A percentile compares a stretch with the other conserved stretches of the same genome.
Evolutionary conservation across 306 rosid genomes (phyloP).

Genomic region (Malus domestica): DNA sequence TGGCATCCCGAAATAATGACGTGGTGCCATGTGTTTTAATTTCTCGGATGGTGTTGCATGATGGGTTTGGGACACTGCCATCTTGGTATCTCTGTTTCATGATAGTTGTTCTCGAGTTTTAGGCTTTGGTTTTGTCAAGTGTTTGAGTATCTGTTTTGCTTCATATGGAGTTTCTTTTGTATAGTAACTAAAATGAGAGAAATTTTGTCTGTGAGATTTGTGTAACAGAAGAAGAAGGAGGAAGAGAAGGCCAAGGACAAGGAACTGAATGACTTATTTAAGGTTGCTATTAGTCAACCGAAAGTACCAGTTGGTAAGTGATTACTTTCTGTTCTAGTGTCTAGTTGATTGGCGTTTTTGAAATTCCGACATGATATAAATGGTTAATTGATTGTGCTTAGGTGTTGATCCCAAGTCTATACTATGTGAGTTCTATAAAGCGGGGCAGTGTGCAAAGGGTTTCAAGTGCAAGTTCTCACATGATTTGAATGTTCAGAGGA

Average conservation of each 20-base stretch:
- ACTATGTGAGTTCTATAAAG: conserved; percentile 68
- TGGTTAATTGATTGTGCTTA: conserved; percentile 13
- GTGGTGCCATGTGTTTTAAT: too few species aligned
- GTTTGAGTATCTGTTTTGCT: neutral
- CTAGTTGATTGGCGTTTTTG: neutral
- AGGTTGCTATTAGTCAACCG: conserved; percentile 86
- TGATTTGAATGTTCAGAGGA: conserved; percentile 81
- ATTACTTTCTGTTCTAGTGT: neutral
- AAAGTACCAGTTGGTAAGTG: conserved; percentile 80
- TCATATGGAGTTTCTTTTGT: neutral
- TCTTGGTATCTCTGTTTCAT: too few species aligned
- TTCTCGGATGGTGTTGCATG: neutral
- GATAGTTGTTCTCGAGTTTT: neutral
- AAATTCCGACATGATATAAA: neutral
- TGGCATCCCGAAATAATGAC: too few species aligned
- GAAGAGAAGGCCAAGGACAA: conserved; percentile 89
- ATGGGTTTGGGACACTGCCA: neutral
- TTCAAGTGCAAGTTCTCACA: conserved; percentile 91
- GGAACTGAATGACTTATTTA: conserved; percentile 81
- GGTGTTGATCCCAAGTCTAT: conserved; percentile 92
- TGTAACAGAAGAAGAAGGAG: conserved; percentile 78
- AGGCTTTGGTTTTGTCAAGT: neutral
- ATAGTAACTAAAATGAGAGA: neutral
- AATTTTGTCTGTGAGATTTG: neutral
- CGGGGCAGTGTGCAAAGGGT: conserved; percentile 79